Conservation (phyloP, 345 rosid genomes). For the Moringa oleifera region DNA sequence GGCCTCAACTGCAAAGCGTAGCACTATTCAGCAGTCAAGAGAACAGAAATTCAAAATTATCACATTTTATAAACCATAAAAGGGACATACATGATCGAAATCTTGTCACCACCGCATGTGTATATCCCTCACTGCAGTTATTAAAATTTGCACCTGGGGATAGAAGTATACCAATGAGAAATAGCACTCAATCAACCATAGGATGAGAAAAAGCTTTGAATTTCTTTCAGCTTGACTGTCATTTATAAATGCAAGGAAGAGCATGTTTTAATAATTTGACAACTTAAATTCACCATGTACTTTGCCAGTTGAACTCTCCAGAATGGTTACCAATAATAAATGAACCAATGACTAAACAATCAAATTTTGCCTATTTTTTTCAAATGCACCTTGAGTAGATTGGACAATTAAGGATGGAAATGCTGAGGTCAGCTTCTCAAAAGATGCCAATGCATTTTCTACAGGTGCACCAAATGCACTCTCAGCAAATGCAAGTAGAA, state of each 20-base stretch:
- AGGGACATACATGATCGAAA: constrained; percentile 58
- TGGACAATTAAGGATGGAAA: constrained; percentile 72
- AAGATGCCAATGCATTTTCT: constrained; percentile 62
- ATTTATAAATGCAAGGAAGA: background rate
- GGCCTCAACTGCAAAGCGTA: constrained; percentile 60
- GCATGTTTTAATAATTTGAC: background rate
- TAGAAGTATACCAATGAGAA: background rate
- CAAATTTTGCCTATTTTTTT: background rate
- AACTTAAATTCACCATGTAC: background rate
- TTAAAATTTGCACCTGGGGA: constrained; percentile 72
- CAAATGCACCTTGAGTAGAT: constrained; percentile 60
- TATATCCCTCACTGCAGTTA: constrained; percentile 47
- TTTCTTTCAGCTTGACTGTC: background rate
- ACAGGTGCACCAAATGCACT: constrained; percentile 38
- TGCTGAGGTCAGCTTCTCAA: constrained; percentile 37
- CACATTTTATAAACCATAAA: constrained; percentile 2
- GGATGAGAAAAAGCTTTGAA: no score
- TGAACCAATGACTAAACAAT: constrained; percentile 4
- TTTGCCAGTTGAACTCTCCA: background rate
- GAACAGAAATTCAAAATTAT: constrained; percentile 2
- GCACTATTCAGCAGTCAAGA: constrained; percentile 20
- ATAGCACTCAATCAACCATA: background rate
- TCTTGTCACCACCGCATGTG: constrained; percentile 65
- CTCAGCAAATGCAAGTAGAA: constrained; percentile 54
- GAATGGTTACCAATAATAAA: constrained; percentile 6